phyloP scores from a whole-genome alignment of 306 rosid genomes.

The Senna tora region DNA sequence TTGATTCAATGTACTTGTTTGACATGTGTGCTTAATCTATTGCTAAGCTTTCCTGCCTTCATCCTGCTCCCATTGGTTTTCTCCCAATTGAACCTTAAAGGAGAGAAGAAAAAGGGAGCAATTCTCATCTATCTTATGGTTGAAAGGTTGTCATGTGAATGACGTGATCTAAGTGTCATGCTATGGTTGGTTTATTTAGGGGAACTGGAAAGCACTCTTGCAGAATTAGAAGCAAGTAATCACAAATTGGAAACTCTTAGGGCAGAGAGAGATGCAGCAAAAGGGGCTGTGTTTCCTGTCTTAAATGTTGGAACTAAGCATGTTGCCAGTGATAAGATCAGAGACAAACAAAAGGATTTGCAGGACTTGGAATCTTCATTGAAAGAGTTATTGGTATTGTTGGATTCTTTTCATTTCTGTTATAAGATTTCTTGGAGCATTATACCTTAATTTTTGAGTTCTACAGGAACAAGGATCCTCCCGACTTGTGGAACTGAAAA shows the following conservation, averaged over 20 bases:
- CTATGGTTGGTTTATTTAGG: constrained; percentile 58
- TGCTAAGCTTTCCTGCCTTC: neutral
- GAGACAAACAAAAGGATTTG: constrained; percentile 85
- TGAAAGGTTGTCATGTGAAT: constrained; percentile 20
- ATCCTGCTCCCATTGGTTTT: neutral
- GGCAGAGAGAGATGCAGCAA: constrained; percentile 75
- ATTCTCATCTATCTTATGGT: constrained; percentile 23
- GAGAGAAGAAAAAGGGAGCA: neutral
- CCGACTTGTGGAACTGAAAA: constrained; percentile 63
- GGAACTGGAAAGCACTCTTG: constrained; percentile 65
- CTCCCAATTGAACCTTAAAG: neutral
- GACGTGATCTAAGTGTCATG: constrained; percentile 28
- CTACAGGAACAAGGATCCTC: constrained; percentile 73
- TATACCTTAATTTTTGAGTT: constrained; percentile 38
- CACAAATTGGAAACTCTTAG: constrained; percentile 67
- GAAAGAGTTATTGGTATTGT: constrained; percentile 73
- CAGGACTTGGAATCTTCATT: constrained; percentile 84
- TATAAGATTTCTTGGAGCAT: constrained; percentile 22
- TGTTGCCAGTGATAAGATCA: constrained; percentile 59
- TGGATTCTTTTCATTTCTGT: constrained; percentile 11
- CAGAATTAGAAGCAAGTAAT: constrained; percentile 75
- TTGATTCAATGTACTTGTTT: neutral
- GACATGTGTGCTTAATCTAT: neutral
- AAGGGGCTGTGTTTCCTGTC: constrained; percentile 73
- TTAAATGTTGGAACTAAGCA: constrained; percentile 66